Base-by-base conservation (phyloP, 2,329 filamentous ascomycete species). In the Paracorniculantispora psalliotae region DNA sequence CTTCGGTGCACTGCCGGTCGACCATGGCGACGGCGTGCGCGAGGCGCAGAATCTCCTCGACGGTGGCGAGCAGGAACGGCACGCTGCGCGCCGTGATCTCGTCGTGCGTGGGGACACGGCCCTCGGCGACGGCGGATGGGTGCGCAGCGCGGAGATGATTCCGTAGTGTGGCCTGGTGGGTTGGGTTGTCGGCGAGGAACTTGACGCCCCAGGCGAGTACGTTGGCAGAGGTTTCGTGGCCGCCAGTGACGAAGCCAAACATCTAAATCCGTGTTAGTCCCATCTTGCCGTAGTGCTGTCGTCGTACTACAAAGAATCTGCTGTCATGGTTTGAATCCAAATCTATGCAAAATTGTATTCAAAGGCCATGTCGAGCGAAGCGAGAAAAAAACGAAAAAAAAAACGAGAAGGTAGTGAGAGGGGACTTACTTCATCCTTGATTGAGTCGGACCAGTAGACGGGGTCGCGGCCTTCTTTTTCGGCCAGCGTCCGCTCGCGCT, bases 11-110 rank as follows among this genome's bases (percentile, higher is more conserved):
- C 30, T 63, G 59, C 4, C 71, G 66, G n/a, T 65, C 63, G 2
- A 69, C 55, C 10, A 67, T 59, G 10, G 67, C 60, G 9, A 65
- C 59, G 1, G 68, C 66, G 50, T 63, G 63, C 10, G 64, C 61
- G 12, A 64, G 61, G 1, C 73, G 69, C 8, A 73, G 61, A 1
- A 66, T 63, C 59, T 75, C 71, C 54, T 72, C 69, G 37, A 72
- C 63, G 9, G 66, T 60, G 17, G 70, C 71, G 55, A 71, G 69
- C 5, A 73, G 66, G 59, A 70, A 71, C 2, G 67, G 67, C 3
- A 69, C 56, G 3, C 59, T 54, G 6, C 60, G 30, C 2, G 41
- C 41, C 0, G 60, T 54, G 17, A 73, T 66, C 60, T 73, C 70
- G 2, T 59, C n/a, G 19, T 61, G 63, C 0, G 63, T 64, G 1